These are phyloP conservation scores for Colletotrichum lindemuthianum DNA, from an alignment of 2,329 filamentous ascomycete genomes.

Conservation along the genomic window DNA sequence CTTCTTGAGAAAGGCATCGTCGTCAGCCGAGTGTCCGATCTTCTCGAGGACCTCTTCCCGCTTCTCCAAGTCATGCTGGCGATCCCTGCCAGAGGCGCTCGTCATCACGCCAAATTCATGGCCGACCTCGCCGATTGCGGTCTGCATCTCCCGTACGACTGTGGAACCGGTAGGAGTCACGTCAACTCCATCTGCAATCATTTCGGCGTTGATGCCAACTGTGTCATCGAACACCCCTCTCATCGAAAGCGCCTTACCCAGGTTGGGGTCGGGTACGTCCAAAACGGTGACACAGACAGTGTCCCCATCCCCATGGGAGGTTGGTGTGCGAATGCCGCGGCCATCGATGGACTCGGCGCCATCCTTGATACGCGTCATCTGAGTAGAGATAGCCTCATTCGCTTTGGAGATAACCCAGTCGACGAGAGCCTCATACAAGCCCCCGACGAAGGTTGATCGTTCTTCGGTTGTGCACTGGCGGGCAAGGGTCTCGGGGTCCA, in stretches of 20 bases:
- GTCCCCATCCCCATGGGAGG: slow-evolving; percentile 77
- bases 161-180: slow-evolving; percentile 79
- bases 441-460: slow-evolving; percentile 81
- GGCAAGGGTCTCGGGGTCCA: slow-evolving; percentile 85
- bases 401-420: slow-evolving; percentile 94
- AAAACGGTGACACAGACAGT: slow-evolving; percentile 90
- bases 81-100: slow-evolving; percentile 74
- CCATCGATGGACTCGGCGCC: slow-evolving; percentile 76
- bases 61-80: slow-evolving; percentile 82
- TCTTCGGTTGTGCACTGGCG: slow-evolving; percentile 86
- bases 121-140: slow-evolving; percentile 79
- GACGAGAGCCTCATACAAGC: slow-evolving; percentile 91
- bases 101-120: slow-evolving; percentile 81
- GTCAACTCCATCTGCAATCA: slow-evolving; percentile 95
- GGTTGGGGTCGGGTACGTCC: slow-evolving; percentile 80
- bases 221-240: slow-evolving; percentile 92
- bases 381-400: slow-evolving; percentile 82
- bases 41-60: slow-evolving; percentile 87
- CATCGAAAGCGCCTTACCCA: slow-evolving; percentile 90
- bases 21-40: slow-evolving; percentile 81
- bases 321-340: slow-evolving; percentile 69
- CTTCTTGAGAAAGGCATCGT: slow-evolving; percentile 83
- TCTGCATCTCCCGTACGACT: slow-evolving; percentile 86
- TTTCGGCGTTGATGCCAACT: slow-evolving; percentile 94
- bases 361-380: slow-evolving; percentile 74